phyloP scores from a whole-genome alignment of 2,329 filamentous ascomycete species.

The Beauveria scarabaeidicola region DNA sequence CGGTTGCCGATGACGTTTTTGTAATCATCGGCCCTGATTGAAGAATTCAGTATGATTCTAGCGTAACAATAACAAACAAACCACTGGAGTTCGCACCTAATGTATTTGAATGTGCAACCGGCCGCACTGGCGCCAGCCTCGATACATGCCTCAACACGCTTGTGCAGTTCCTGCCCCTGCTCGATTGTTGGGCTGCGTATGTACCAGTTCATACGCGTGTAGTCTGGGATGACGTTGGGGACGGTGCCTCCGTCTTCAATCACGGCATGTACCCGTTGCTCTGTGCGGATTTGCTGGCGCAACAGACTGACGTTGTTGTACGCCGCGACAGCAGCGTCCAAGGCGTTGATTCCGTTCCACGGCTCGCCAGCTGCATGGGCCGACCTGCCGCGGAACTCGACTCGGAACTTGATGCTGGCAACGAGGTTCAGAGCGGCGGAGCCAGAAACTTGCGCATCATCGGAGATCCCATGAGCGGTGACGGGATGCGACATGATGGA shows the following conservation, averaged over 20 bases:
- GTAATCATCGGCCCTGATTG: background rate
- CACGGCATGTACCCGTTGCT: constrained; percentile 29
- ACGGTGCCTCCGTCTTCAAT: constrained; percentile 28
- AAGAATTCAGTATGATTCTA: background rate
- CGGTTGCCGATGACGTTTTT: constrained; percentile 24
- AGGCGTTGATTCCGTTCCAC: constrained; percentile 33
- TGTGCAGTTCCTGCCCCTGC: constrained; percentile 16
- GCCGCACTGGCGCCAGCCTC: constrained; percentile 20
- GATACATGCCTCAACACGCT: constrained; percentile 24
- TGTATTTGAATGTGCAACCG: constrained; percentile 27
- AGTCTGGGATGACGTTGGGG: constrained; percentile 30
- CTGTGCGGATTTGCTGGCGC: constrained; percentile 29
- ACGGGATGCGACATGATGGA: background rate
- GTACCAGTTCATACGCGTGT: constrained; percentile 26
- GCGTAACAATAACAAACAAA: background rate
- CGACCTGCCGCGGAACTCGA: background rate
- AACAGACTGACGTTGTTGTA: constrained; percentile 29
- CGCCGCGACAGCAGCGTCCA: constrained; percentile 28
- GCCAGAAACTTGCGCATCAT: constrained; percentile 11
- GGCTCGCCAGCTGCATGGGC: constrained; percentile 26
- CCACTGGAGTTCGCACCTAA: constrained; percentile 17
- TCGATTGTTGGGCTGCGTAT: constrained; percentile 24
- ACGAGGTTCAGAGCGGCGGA: constrained; percentile 16
- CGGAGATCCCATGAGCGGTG: background rate
- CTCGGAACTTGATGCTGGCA: constrained; percentile 2